Percentiles rank a stretch among this genome's conserved stretches.
Conservation (phyloP, 257 asterid genomes). For the Solanum bulbocastanum region DNA sequence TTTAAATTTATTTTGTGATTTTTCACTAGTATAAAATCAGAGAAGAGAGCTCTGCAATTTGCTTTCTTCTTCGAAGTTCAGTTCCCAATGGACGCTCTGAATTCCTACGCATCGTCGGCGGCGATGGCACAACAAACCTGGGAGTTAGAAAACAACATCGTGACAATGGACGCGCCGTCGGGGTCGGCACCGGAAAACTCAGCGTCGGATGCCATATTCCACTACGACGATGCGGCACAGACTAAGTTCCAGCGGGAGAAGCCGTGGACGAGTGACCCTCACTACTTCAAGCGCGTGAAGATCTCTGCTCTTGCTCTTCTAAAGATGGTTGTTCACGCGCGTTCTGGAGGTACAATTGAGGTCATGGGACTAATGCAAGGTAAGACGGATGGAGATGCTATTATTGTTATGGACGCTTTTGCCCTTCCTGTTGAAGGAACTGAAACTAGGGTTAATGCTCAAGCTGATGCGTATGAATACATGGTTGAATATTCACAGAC, state of each 20-base stretch:
- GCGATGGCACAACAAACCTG: constrained; percentile 68
- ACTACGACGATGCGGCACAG: constrained; percentile 79
- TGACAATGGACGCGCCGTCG: constrained; percentile 21
- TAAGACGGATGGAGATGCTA: constrained; percentile 88
- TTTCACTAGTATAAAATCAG: neutral
- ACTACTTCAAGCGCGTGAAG: constrained; percentile 94
- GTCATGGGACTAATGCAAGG: constrained; percentile 99
- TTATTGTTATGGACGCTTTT: constrained; percentile 96
- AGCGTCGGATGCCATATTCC: constrained; percentile 74
- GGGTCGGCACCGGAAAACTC: constrained; percentile 17
- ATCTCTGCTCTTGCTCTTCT: constrained; percentile 93
- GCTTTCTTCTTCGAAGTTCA: neutral
- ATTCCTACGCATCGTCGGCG: constrained; percentile 29
- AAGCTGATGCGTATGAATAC: constrained; percentile 96
- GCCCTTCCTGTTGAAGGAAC: constrained; percentile 99
- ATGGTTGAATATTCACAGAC: constrained; percentile 94
- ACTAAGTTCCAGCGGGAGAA: constrained; percentile 67
- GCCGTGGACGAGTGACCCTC: constrained; percentile 90
- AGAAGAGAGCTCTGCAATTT: neutral
- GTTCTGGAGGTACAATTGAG: constrained; percentile 96
- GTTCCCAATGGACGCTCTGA: constrained; percentile 24
- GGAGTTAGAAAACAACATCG: constrained; percentile 68
- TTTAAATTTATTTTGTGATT: neutral
- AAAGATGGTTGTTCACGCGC: constrained; percentile 98
- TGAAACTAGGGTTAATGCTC: constrained; percentile 99